These are phyloP conservation scores for Sugiyamaella novakii DNA, from an alignment of 1,139 yeast genomes.

Conservation along the genomic window DNA sequence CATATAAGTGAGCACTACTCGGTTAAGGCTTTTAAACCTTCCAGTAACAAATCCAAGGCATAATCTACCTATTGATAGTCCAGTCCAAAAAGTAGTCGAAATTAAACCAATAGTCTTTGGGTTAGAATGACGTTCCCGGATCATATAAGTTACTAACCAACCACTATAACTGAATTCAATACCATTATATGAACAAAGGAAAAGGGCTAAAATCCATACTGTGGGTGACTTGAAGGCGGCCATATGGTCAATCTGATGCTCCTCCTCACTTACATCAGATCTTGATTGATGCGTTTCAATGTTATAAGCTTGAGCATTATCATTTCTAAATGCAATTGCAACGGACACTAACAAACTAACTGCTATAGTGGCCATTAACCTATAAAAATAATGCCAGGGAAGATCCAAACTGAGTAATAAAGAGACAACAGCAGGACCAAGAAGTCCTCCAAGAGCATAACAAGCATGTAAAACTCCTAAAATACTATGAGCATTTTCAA, in stretches of 20 bases:
- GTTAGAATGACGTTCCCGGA: constrained; percentile 56
- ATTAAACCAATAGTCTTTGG: constrained; percentile 56
- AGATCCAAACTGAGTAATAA: constrained; percentile 50
- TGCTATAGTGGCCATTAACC: constrained; percentile 49
- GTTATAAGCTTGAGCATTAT: constrained; percentile 25
- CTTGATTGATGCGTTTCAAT: constrained; percentile 18
- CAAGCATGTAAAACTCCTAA: constrained; percentile 58
- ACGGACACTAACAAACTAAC: constrained; percentile 16
- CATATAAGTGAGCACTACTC: constrained; percentile 30
- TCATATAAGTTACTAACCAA: constrained; percentile 66
- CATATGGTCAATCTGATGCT: constrained; percentile 18
- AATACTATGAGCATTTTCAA: constrained; percentile 52
- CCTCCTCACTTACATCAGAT: constrained; percentile 1
- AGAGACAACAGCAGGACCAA: constrained; percentile 59
- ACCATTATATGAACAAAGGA: constrained; percentile 64
- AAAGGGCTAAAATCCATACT: constrained; percentile 57
- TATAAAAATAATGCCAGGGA: constrained; percentile 53
- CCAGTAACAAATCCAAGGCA: constrained; percentile 44
- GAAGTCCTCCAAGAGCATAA: constrained; percentile 64
- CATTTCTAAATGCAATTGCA: constrained; percentile 25
- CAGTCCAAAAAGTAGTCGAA: constrained; percentile 73
- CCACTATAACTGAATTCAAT: constrained; percentile 70
- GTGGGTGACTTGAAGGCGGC: constrained; percentile 19
- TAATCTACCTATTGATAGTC: constrained; percentile 62
- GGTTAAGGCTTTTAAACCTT: constrained; percentile 33